Conservation (phyloP, 306 rosid genomes). For the Senna siamea region DNA sequence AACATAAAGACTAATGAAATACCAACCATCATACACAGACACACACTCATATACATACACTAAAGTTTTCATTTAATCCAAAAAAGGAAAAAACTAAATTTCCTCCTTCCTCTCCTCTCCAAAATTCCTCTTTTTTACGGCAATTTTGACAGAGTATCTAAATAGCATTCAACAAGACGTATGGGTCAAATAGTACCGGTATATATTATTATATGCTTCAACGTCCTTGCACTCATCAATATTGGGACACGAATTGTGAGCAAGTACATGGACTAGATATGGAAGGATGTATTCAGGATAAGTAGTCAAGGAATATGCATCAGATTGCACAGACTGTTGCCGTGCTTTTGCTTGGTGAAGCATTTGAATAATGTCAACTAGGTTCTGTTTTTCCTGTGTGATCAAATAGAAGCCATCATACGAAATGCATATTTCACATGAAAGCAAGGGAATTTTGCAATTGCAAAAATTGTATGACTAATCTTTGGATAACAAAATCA, state of each 20-base stretch:
- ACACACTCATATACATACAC: neutral
- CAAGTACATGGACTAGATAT: constrained; percentile 87
- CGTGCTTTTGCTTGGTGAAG: constrained; percentile 75
- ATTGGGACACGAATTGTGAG: constrained; percentile 86
- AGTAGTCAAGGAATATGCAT: constrained; percentile 65
- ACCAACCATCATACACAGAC: neutral
- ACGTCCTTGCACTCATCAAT: constrained; percentile 90
- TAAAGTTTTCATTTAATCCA: neutral
- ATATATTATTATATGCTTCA: constrained; percentile 69
- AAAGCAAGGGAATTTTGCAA: constrained; percentile 33
- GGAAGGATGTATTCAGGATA: constrained; percentile 88
- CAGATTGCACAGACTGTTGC: constrained; percentile 67
- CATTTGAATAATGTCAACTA: constrained; percentile 86
- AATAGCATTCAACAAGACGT: constrained; percentile 19
- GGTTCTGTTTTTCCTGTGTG: constrained; percentile 76
- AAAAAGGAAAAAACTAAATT: neutral
- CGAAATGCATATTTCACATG: constrained; percentile 28
- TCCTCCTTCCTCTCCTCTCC: neutral
- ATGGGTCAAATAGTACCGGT: constrained; percentile 59
- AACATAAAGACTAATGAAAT: constrained; percentile 6
- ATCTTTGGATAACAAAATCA: constrained; percentile 44
- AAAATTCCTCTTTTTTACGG: constrained; percentile 18
- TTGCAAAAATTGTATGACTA: constrained; percentile 23
- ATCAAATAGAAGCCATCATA: constrained; percentile 36
- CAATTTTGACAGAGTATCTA: constrained; percentile 2